Evolutionary conservation across 1,284 basidiomycete genomes (phyloP).

Genomic region (Uromyces viciae-fabae): DNA sequence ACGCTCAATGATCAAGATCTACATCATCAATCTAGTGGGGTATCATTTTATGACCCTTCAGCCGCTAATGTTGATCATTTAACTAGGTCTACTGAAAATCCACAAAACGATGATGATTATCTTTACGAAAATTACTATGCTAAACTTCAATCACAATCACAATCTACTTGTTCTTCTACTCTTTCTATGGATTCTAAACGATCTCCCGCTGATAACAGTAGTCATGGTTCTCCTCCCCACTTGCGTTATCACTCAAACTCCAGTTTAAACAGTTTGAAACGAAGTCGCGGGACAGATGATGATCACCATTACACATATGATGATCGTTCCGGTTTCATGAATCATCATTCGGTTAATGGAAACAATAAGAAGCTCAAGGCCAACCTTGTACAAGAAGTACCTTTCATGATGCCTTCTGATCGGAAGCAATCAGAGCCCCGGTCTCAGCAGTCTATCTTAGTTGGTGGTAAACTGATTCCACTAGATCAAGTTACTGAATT

Average conservation of each 20-base stretch:
- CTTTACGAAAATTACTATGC: constrained; percentile 44
- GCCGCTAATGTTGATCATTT: not conserved
- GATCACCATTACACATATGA: constrained; percentile 10
- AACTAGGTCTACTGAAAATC: not conserved
- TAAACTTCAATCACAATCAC: constrained; percentile 21
- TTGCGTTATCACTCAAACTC: not conserved
- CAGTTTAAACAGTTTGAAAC: constrained; percentile 3
- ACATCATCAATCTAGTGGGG: not conserved
- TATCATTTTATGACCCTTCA: constrained; percentile 40
- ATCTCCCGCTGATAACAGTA: constrained; percentile 23
- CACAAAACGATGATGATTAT: constrained; percentile 23
- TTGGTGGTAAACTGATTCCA: constrained; percentile 39
- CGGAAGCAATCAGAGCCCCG: not conserved
- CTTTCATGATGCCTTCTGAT: not conserved
- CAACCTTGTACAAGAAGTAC: too few species aligned
- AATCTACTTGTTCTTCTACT: constrained; percentile 10
- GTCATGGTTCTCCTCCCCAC: not conserved
- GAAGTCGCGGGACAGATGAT: not conserved
- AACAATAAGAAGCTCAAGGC: constrained; percentile 21
- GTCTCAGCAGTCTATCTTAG: not conserved
- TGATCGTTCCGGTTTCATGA: not conserved
- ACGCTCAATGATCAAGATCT: not conserved
- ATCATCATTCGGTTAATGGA: not conserved
- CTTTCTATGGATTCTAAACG: constrained; percentile 30
- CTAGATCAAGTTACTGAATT: constrained; percentile 28